Evolutionary conservation across 345 rosid genomes (phyloP).

Genomic region (Populus alba): DNA sequence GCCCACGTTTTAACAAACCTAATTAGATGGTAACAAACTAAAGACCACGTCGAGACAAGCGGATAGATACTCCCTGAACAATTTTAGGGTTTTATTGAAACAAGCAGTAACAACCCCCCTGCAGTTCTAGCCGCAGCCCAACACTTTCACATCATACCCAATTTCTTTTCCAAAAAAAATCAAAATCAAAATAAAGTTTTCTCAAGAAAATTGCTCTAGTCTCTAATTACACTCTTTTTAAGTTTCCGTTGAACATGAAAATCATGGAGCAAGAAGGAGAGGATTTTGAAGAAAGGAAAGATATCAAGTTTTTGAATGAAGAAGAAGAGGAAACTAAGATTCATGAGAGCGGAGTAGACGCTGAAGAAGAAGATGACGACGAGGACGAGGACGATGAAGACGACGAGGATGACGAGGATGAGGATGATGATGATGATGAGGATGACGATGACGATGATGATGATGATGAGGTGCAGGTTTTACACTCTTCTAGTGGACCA

Average conservation of each 20-base stretch:
- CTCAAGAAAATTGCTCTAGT: slow-evolving; percentile 8
- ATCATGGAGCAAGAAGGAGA: slow-evolving; percentile 46
- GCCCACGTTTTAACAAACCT: no score
- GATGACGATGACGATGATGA: slow-evolving; percentile 41
- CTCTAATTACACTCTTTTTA: background rate
- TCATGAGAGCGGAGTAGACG: slow-evolving; percentile 28
- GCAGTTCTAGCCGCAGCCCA: no score
- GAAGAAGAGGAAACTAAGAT: slow-evolving; percentile 34
- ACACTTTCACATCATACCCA: background rate
- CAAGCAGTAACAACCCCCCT: no score
- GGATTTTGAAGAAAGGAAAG: slow-evolving; percentile 35
- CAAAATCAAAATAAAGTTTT: slow-evolving; percentile 5
- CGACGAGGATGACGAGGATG: slow-evolving; percentile 19
- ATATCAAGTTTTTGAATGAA: slow-evolving; percentile 22
- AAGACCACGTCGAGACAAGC: no score
- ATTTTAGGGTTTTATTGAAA: no score
- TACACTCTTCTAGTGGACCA: slow-evolving; percentile 56
- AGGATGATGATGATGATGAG: slow-evolving; percentile 39
- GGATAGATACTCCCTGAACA: no score
- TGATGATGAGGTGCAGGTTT: slow-evolving; percentile 44
- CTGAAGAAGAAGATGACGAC: slow-evolving; percentile 23
- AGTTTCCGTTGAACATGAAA: slow-evolving; percentile 35
- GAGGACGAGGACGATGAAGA: slow-evolving; percentile 23
- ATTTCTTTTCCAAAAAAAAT: slow-evolving; percentile 7
- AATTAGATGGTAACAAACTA: no score